Percentiles rank a stretch among this genome's conserved stretches.
phyloP scores from a whole-genome alignment of 2,329 filamentous ascomycete species.

The Cytospora paraplurivora region DNA sequence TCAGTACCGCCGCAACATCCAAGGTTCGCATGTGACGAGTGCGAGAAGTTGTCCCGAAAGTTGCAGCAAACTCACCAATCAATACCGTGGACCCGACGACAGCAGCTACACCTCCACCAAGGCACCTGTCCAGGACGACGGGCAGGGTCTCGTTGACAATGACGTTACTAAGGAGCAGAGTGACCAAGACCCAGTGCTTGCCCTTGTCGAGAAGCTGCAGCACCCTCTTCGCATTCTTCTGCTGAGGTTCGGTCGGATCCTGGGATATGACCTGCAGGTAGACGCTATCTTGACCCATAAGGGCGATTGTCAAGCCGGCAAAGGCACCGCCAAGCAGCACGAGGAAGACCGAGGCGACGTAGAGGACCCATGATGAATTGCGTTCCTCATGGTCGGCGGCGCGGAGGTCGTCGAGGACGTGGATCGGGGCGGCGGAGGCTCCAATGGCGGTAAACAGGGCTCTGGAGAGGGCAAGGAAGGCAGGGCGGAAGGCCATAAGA shows the following conservation, averaged over 20 bases:
- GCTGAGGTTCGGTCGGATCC: slow-evolving; percentile 82
- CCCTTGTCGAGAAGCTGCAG: slow-evolving; percentile 78
- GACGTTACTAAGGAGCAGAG: slow-evolving; percentile 90
- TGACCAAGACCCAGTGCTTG: slow-evolving; percentile 98
- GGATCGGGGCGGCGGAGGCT: slow-evolving; percentile 51
- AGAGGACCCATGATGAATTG: slow-evolving; percentile 76
- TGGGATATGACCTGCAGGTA: slow-evolving; percentile 93
- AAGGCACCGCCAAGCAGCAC: slow-evolving; percentile 91
- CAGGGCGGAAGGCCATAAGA: slow-evolving; percentile 35
- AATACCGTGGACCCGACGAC: slow-evolving; percentile 90
- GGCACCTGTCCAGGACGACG: slow-evolving; percentile 89
- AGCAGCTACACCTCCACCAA: slow-evolving; percentile 92
- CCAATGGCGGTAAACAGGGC: slow-evolving; percentile 53
- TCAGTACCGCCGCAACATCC: slow-evolving; percentile 21
- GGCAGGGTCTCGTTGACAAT: slow-evolving; percentile 97
- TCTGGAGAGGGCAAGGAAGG: slow-evolving; percentile 54
- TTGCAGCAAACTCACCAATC: slow-evolving; percentile 67
- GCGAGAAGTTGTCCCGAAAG: background rate
- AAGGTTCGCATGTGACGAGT: background rate
- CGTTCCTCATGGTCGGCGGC: slow-evolving; percentile 58
- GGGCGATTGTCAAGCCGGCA: slow-evolving; percentile 86
- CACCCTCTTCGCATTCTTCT: slow-evolving; percentile 81
- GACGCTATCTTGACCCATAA: slow-evolving; percentile 84
- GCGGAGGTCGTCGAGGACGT: slow-evolving; percentile 38
- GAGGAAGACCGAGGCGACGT: slow-evolving; percentile 74